These are phyloP conservation scores for Fusarium oxysporum DNA, from an alignment of 2,329 filamentous ascomycete species.

Conservation along the genomic window DNA sequence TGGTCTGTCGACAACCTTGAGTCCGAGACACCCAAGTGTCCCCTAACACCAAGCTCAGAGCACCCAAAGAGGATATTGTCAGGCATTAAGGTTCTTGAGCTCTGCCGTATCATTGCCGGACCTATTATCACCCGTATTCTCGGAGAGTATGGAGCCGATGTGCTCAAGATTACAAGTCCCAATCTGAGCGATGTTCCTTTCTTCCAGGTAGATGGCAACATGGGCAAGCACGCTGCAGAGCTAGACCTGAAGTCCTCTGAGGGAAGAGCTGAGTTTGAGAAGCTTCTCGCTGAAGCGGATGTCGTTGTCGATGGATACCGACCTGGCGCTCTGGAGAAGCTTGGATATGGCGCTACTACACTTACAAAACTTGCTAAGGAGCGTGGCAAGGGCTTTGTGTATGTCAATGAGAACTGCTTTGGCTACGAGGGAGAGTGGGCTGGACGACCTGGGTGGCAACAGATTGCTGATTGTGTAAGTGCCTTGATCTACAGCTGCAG, in stretches of 20 bases:
- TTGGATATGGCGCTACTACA: slow-evolving; percentile 71
- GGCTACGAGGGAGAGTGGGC: slow-evolving; percentile 71
- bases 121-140: slow-evolving; percentile 78
- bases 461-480: slow-evolving; percentile 73
- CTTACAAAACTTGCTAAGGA: slow-evolving; percentile 64
- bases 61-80: slow-evolving; percentile 53
- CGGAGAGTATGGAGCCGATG: slow-evolving; percentile 80
- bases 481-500: rapidly evolving
- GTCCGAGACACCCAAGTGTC: slow-evolving; percentile 59
- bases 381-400: slow-evolving; percentile 72
- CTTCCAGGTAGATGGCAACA: slow-evolving; percentile 79
- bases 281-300: slow-evolving; percentile 70
- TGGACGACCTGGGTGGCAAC: slow-evolving; percentile 75
- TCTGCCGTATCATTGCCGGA: slow-evolving; percentile 81
- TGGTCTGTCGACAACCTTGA: slow-evolving; percentile 65
- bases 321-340: slow-evolving; percentile 70
- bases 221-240: slow-evolving; percentile 75
- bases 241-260: slow-evolving; percentile 68
- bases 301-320: slow-evolving; percentile 76
- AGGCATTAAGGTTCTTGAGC: slow-evolving; percentile 78
- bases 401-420: slow-evolving; percentile 79
- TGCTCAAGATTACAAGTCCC: slow-evolving; percentile 77
- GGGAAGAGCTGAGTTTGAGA: slow-evolving; percentile 68
- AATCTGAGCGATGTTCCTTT: slow-evolving; percentile 77
- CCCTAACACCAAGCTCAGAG: slow-evolving; percentile 46